These are phyloP conservation scores for Leccinum laetum DNA, from an alignment of 1,284 basidiomycete species.

Conservation along the genomic window DNA sequence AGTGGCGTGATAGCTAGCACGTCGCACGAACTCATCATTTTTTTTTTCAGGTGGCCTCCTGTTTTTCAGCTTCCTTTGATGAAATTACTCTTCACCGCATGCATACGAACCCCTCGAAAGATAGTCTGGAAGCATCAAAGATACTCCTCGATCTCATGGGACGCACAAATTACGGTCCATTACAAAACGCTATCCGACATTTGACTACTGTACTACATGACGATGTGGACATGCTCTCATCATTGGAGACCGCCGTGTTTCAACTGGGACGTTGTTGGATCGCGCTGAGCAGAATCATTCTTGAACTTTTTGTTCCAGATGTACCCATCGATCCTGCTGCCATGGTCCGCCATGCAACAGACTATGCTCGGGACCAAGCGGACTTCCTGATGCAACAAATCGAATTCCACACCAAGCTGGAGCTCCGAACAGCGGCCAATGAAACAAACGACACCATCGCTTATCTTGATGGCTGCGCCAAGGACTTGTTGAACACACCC, in stretches of 20 bases:
- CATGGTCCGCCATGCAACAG: conserved; percentile 54
- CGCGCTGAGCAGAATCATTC: conserved; percentile 55
- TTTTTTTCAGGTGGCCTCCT: conserved; percentile 36
- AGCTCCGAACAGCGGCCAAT: conserved; percentile 65
- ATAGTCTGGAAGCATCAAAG: conserved; percentile 11
- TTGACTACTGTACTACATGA: conserved; percentile 11
- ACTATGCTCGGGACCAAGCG: conserved; percentile 52
- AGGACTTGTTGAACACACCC: conserved; percentile 28
- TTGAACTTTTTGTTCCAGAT: conserved; percentile 84
- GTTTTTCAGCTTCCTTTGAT: conserved; percentile 43
- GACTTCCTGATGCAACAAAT: conserved; percentile 54
- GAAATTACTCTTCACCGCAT: conserved; percentile 26
- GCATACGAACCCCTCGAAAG: background rate
- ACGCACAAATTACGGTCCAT: conserved; percentile 22
- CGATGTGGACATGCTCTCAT: conserved; percentile 2
- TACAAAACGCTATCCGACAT: conserved; percentile 25
- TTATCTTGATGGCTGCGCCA: conserved; percentile 45
- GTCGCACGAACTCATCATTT: conserved; percentile 7
- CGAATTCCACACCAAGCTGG: conserved; percentile 56
- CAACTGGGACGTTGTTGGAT: conserved; percentile 66
- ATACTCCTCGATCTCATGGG: conserved; percentile 21
- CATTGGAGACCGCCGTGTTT: conserved; percentile 7
- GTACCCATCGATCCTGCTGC: conserved; percentile 88
- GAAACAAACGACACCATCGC: conserved; percentile 47
- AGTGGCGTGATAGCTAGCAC: conserved; percentile 11